Conservation (phyloP, 2,329 filamentous ascomycete species). For the Davidsoniella australis region DNA sequence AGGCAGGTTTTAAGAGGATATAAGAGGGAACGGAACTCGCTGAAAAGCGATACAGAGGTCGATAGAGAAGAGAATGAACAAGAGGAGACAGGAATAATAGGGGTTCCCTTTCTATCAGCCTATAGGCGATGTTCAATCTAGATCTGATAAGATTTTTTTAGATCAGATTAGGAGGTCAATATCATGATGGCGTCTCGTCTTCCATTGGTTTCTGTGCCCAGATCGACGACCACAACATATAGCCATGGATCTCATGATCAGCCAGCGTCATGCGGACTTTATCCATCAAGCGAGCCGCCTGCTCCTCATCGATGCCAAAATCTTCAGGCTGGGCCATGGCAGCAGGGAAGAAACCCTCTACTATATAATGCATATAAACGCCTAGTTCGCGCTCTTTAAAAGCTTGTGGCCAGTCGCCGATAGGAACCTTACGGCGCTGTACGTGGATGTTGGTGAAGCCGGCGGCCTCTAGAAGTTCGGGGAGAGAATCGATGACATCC, state of each 20-base stretch:
- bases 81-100: no score
- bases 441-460: slow-evolving; percentile 22
- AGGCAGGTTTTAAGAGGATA: no score
- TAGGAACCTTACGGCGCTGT: slow-evolving; percentile 18
- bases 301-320: slow-evolving; percentile 20
- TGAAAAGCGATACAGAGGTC: no score
- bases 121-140: no score
- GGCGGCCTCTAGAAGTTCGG: slow-evolving; percentile 17
- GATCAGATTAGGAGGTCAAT: no score
- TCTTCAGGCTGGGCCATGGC: slow-evolving; percentile 20
- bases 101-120: no score
- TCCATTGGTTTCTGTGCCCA: slow-evolving; percentile 23
- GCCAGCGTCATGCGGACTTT: slow-evolving; percentile 20
- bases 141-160: neutral
- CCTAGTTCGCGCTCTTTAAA: slow-evolving; percentile 22
- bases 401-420: slow-evolving; percentile 24
- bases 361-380: slow-evolving; percentile 22
- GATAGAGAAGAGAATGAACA: no score
- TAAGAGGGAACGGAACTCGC: no score
- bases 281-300: slow-evolving; percentile 20
- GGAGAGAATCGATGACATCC: slow-evolving; percentile 17
- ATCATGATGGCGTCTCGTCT: no score
- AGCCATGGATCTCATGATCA: slow-evolving; percentile 20
- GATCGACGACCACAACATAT: slow-evolving; percentile 22
- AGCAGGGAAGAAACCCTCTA: slow-evolving; percentile 21